These are phyloP conservation scores for Gliomastix tumulicola DNA, from an alignment of 2,329 filamentous ascomycete genomes.

Conservation along the genomic window DNA sequence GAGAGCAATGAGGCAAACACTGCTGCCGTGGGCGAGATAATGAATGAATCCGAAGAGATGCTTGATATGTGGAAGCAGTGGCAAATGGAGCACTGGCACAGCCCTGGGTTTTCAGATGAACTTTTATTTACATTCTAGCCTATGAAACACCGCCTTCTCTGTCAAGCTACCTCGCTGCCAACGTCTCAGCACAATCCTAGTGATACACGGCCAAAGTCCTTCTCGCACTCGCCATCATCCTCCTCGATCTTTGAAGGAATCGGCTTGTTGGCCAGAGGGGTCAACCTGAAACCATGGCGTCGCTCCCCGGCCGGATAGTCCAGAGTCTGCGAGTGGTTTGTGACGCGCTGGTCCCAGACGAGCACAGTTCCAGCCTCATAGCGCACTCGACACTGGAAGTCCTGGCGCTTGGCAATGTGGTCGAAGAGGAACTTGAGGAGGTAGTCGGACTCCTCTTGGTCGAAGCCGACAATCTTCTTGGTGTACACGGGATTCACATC, in stretches of 20 bases:
- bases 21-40: too few relatives aligned
- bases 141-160: too few relatives aligned
- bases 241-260: background rate
- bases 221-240: slow-evolving; percentile 1
- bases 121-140: background rate
- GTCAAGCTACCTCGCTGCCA: too few relatives aligned
- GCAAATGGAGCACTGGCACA: background rate
- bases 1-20: too few relatives aligned
- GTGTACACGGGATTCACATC: slow-evolving; percentile 28
- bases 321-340: slow-evolving; percentile 64
- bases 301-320: slow-evolving; percentile 31
- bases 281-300: slow-evolving; percentile 66
- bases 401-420: slow-evolving; percentile 40
- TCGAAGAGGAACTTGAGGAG: slow-evolving; percentile 59
- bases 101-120: background rate
- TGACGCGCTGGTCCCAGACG: slow-evolving; percentile 75
- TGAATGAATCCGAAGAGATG: background rate
- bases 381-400: slow-evolving; percentile 60
- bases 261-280: slow-evolving; percentile 62
- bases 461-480: slow-evolving; percentile 66
- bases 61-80: background rate
- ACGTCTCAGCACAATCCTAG: background rate
- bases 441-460: slow-evolving; percentile 72
- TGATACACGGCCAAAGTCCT: background rate
- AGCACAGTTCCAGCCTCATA: slow-evolving; percentile 70